phyloP scores from a whole-genome alignment of 495 filamentous ascomycete genomes.

The Aeminium ludgeri region DNA sequence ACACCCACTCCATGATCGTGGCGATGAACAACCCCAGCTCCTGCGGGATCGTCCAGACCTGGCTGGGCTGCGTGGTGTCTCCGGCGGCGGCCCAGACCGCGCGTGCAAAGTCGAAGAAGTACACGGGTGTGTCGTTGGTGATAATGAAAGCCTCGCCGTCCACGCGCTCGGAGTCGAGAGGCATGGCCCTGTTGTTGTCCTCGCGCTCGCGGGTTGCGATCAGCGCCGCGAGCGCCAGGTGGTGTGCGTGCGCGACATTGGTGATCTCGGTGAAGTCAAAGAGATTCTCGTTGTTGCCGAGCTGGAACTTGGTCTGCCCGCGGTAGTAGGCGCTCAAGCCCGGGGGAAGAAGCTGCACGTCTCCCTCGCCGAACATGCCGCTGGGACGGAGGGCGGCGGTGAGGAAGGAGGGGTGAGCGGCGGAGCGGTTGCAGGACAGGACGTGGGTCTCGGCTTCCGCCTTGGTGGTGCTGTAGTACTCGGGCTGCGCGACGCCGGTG shows the following conservation, averaged over 20 bases:
- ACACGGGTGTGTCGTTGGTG: conserved; percentile 79
- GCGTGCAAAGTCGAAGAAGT: conserved; percentile 90
- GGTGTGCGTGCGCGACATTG: conserved; percentile 60
- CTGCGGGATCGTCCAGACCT: conserved; percentile 53
- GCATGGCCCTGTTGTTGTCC: conserved; percentile 27
- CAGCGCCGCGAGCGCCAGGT: conserved; percentile 57
- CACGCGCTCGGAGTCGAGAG: conserved; percentile 59
- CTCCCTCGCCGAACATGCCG: conserved; percentile 18
- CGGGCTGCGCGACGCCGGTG: conserved; percentile 49
- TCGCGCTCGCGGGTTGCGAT: conserved; percentile 37
- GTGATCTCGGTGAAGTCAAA: conserved; percentile 74
- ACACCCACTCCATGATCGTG: conserved; percentile 48
- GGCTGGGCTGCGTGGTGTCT: conserved; percentile 18
- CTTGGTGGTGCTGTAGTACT: conserved; percentile 65
- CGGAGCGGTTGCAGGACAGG: conserved; percentile 63
- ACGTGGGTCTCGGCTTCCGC: conserved; percentile 76
- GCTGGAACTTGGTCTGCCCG: conserved; percentile 59
- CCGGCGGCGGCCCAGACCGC: conserved; percentile 47
- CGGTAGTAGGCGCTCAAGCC: conserved; percentile 20
- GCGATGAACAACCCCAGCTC: conserved; percentile 49
- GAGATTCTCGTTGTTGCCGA: conserved; percentile 76
- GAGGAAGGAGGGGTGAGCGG: conserved; percentile 26
- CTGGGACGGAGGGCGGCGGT: conserved; percentile 16
- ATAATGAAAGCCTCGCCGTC: conserved; percentile 93
- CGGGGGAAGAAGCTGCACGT: conserved; percentile 45